Evolutionary conservation across 768 basidiomycete genomes (phyloP), one percentile per base, ranked within the genome.

Genomic region (Leccinum boreale): DNA sequence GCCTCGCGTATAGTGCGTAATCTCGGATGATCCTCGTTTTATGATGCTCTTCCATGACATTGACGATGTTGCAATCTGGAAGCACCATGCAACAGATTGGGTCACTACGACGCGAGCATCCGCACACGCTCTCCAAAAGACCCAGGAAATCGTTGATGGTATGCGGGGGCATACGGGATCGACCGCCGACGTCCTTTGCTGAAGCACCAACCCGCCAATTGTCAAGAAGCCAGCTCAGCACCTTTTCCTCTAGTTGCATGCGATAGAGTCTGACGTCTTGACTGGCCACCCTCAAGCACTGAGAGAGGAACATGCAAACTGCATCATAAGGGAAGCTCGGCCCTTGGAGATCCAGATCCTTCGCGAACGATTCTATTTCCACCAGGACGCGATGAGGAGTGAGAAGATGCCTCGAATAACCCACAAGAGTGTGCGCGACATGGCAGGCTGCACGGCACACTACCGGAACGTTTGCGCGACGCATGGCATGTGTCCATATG

Each of bases 321-420:
- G 95, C 86, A 67, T 99, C 97, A 65, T 82, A 90, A 0, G 94
- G 93, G 65, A 83, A 87, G 14, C 85, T 75, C 2, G 95, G 94
- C 0, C 94, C 95, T 73, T 98, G 96, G 15, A 97, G 81, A 61
- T 92, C 89, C 57, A 99, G 77, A 60, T 96, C 92, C 60, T 87
- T 87, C 1, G 85, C 81, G 49, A 98, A 76, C 0, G 79, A 77
- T 67, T 94, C 93, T 50, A 98, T 85, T 68, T 95, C 93, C 3
- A 74, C 65, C 14, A 90, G 76, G 47, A 89, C 74, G 14, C 81
- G 81, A 36, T 85, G 82, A 14, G 82, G 72, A 4, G 82, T 77
- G 23, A 91, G 75, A 53, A 81, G 64, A 52, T 65, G 61, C 58
- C 70, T 72, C 64, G 70, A 78, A 68, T 74, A 65, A 21, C 70